Evolutionary conservation across 2,329 filamentous ascomycete genomes (phyloP).

Genomic region (Aspergillus unguis): DNA sequence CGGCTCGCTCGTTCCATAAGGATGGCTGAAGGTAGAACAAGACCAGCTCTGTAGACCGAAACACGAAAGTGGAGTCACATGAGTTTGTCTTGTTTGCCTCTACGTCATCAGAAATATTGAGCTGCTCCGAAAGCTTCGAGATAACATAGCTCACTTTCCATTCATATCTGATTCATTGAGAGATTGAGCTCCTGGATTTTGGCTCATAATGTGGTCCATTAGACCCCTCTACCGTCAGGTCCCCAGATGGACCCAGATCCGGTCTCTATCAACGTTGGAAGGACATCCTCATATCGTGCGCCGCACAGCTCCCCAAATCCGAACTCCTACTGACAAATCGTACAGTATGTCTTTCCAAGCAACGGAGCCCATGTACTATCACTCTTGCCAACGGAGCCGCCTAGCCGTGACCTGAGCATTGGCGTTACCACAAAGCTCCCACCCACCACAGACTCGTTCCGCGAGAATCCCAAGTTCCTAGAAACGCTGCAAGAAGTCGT

Average conservation of each 20-base stretch:
- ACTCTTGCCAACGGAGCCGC: slow-evolving; percentile 55
- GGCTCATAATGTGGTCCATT: slow-evolving; percentile 24
- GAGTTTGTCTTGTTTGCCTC: slow-evolving; percentile 30
- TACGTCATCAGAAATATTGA: slow-evolving; percentile 12
- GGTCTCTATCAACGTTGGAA: slow-evolving; percentile 38
- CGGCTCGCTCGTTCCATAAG: neutral
- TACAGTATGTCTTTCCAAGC: slow-evolving; percentile 49
- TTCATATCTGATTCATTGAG: neutral
- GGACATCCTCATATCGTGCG: slow-evolving; percentile 41
- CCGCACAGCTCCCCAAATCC: neutral
- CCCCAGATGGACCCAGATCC: slow-evolving; percentile 25
- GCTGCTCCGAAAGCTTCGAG: neutral
- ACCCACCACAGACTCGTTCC: slow-evolving; percentile 55
- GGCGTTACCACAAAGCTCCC: slow-evolving; percentile 55
- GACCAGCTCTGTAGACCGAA: neutral
- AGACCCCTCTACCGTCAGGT: slow-evolving; percentile 21
- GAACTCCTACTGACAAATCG: slow-evolving; percentile 17
- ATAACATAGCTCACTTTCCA: neutral
- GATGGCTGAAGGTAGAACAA: slow-evolving; percentile 6
- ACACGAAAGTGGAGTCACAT: slow-evolving; percentile 27
- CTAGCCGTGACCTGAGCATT: slow-evolving; percentile 52
- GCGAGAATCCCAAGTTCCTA: slow-evolving; percentile 56
- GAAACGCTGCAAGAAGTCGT: slow-evolving; percentile 56
- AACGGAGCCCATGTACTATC: slow-evolving; percentile 49
- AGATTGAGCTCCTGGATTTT: neutral